Evolutionary conservation across 2,329 filamentous ascomycete species (phyloP).

Genomic region (Xylaria sp.): DNA sequence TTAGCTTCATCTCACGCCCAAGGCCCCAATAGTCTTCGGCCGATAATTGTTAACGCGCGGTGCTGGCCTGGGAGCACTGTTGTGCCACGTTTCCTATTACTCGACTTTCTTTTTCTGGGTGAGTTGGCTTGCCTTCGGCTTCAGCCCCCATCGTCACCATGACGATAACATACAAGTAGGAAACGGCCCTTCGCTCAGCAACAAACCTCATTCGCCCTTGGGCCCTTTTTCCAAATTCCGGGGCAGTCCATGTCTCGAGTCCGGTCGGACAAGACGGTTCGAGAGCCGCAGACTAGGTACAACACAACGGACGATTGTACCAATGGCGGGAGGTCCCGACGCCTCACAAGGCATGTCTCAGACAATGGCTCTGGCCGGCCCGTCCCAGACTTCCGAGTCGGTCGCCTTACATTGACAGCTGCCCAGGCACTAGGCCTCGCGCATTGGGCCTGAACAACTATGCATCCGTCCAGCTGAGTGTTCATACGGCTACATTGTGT

Average conservation of each 20-base stretch:
- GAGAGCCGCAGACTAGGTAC: too few species aligned
- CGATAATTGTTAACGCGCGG: slow-evolving; percentile 31
- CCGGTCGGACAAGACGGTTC: too few species aligned
- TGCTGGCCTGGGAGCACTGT: slow-evolving; percentile 32
- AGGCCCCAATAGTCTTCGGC: slow-evolving; percentile 2
- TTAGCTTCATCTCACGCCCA: slow-evolving; percentile 3
- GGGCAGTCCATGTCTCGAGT: slow-evolving; percentile 29
- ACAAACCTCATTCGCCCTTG: slow-evolving; percentile 24
- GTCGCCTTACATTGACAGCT: slow-evolving; percentile 30
- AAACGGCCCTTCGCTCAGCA: slow-evolving; percentile 26
- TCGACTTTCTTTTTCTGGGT: slow-evolving; percentile 24
- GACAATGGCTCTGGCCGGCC: slow-evolving; percentile 21
- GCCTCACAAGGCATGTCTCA: slow-evolving; percentile 28
- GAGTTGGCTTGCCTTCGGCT: slow-evolving; percentile 8
- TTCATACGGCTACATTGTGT: slow-evolving; percentile 19
- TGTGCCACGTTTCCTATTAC: slow-evolving; percentile 38
- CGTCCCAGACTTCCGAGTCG: slow-evolving; percentile 32
- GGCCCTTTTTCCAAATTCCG: slow-evolving; percentile 27
- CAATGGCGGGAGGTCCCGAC: slow-evolving; percentile 39
- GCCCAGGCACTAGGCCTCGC: slow-evolving; percentile 31
- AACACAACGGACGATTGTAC: slow-evolving; percentile 29
- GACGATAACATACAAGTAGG: slow-evolving; percentile 17
- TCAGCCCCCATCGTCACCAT: slow-evolving; percentile 12
- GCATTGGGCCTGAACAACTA: slow-evolving; percentile 10
- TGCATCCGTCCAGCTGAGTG: background rate